Conservation (phyloP, 2,329 filamentous ascomycete species). For the Colletotrichum spinosum region DNA sequence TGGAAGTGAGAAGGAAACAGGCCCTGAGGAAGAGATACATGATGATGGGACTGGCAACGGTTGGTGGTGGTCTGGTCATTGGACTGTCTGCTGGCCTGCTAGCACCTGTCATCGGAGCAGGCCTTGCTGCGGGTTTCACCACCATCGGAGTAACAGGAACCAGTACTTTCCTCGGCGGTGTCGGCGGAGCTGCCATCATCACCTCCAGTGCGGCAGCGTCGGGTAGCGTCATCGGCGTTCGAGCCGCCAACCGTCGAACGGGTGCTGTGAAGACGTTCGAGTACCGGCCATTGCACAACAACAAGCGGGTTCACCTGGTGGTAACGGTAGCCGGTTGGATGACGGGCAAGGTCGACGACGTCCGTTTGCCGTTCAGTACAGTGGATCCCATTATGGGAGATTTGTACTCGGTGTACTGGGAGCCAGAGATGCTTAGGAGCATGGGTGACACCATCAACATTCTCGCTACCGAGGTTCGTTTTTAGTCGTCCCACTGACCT, state of each 20-base stretch:
- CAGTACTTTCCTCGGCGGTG: conserved; percentile 87
- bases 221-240: conserved; percentile 86
- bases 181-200: conserved; percentile 93
- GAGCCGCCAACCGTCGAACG: conserved; percentile 87
- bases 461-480: conserved; percentile 87
- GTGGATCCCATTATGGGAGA: conserved; percentile 98
- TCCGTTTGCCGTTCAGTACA: conserved; percentile 94
- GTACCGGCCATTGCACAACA: conserved; percentile 96
- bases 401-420: conserved; percentile 96
- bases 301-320: conserved; percentile 95
- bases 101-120: conserved; percentile 93
- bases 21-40: conserved; percentile 87
- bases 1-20: conserved; percentile 85
- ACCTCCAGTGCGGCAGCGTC: conserved; percentile 89
- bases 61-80: conserved; percentile 94
- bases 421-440: conserved; percentile 96
- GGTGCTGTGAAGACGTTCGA: conserved; percentile 97
- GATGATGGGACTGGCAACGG: conserved; percentile 96
- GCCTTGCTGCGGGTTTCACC: conserved; percentile 92
- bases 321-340: conserved; percentile 98
- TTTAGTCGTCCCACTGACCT: neutral
- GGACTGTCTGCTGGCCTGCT: conserved; percentile 92
- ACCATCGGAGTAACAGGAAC: conserved; percentile 95
- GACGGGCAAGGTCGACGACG: conserved; percentile 97
- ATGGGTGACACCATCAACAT: conserved; percentile 99